Base-by-base conservation (phyloP, 768 basidiomycete species). In the Tulasnella sp. region DNA sequence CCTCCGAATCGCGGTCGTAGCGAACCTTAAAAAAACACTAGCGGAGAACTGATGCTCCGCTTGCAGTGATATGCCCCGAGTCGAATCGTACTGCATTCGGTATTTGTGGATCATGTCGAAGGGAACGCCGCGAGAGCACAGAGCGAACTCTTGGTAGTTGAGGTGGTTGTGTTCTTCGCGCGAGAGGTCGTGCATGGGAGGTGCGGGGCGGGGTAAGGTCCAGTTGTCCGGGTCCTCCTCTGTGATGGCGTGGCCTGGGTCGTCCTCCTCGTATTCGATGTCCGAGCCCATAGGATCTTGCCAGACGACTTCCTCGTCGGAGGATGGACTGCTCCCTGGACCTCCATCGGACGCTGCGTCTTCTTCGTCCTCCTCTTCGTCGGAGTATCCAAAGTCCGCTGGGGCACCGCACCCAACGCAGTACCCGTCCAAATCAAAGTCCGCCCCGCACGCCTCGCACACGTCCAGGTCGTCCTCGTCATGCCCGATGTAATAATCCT, bases 81-180 rank as follows among this genome's bases (percentile, higher is more conserved):
- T 36, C 29, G 75, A 9, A 49, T 68, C 64, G 67, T 68, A 76
- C 34, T 37, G 31, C 25, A 75, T 52, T 3, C 67, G 29, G 75
- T 40, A 76, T n/a, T 69, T 76, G 58, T 36, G 40, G 29, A 76
- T 76, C 75, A 76, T 70, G 67, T 76, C 75, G 75, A 39, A 76
- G 25, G 75, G 75, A 68, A 69, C 75, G 68, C 75, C 75, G 2
- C 75, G 75, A 37, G 39, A 40, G 67, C 75, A 76, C 3, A 76
- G 67, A 14, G 68, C 45, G 31, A 76, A 68, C 17, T 76, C 58
- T 39, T 40, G 31, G 38, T 67, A 6, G 36, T 39, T 37, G 40
- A 70, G 64, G 15, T 76, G 67, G 11, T 3, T 29, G 67, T 68
- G 12, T 1, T 68, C 38, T n/a, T 76, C 58, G 29, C 29, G 75